These are phyloP conservation scores for Cicer judaicum DNA, from an alignment of 306 rosid genomes.

Conservation along the genomic window DNA sequence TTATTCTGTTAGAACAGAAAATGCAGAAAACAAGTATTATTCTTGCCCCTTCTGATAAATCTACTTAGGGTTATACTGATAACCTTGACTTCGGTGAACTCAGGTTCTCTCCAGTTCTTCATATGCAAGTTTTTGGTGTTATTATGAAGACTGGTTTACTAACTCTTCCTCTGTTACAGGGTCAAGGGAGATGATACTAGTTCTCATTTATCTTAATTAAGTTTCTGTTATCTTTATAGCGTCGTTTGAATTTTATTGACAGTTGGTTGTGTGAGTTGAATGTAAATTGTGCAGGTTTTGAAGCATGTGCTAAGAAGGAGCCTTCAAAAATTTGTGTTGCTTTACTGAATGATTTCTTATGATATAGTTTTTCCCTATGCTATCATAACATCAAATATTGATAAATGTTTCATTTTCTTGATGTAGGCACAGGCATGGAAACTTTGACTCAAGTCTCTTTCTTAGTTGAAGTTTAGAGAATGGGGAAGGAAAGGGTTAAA, in stretches of 20 bases:
- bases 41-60: conserved; percentile 26
- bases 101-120: conserved; percentile 44
- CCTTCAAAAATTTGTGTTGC: conserved; percentile 47
- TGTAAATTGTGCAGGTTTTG: conserved; percentile 73
- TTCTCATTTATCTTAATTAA: conserved; percentile 38
- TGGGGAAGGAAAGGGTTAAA: not conserved
- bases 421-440: conserved; percentile 42
- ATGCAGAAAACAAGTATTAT: not conserved
- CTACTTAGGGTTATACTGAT: conserved; percentile 37
- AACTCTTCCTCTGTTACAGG: conserved; percentile 53
- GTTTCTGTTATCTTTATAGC: conserved; percentile 38
- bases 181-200: conserved; percentile 50
- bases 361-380: conserved; percentile 10
- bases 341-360: conserved; percentile 36
- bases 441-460: not conserved
- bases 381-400: conserved; percentile 42
- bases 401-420: conserved; percentile 27
- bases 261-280: conserved; percentile 49
- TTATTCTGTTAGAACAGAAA: conserved; percentile 11
- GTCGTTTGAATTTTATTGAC: conserved; percentile 43
- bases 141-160: conserved; percentile 36
- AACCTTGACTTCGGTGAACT: conserved; percentile 40
- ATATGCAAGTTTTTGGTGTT: conserved; percentile 40
- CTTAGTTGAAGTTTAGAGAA: conserved; percentile 36
- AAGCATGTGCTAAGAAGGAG: conserved; percentile 60